phyloP scores from a whole-genome alignment of 495 filamentous ascomycete species.

The Sphaerosporella brunnea region DNA sequence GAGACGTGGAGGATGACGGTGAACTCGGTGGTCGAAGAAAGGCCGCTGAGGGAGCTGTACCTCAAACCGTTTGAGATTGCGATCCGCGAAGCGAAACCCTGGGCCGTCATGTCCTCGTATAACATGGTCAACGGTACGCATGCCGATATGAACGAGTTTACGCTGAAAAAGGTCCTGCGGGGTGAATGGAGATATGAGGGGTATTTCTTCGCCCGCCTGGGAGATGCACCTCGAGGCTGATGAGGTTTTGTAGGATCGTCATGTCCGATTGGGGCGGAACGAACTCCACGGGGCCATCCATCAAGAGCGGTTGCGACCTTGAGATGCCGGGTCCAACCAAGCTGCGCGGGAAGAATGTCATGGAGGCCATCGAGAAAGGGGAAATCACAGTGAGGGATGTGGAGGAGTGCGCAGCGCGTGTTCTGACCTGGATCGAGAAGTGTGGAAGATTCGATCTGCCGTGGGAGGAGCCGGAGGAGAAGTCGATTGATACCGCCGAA shows the following conservation, averaged over 20 bases:
- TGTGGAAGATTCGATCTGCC: conserved; percentile 36
- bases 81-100: conserved; percentile 56
- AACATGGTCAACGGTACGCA: conserved; percentile 68
- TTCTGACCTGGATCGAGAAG: conserved; percentile 49
- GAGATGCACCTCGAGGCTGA: too few relatives aligned
- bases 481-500: conserved; percentile 45
- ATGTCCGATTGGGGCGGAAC: conserved; percentile 60
- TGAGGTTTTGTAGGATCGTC: conserved; percentile 38
- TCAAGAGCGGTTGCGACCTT: conserved; percentile 58
- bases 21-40: conserved; percentile 49
- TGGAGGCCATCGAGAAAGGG: conserved; percentile 45
- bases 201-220: conserved; percentile 29
- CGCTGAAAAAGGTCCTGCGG: conserved; percentile 54
- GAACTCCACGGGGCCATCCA: conserved; percentile 51
- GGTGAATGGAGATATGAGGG: conserved; percentile 61
- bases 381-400: conserved; percentile 29
- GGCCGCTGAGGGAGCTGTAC: conserved; percentile 65
- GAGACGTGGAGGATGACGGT: conserved; percentile 63
- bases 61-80: conserved; percentile 69
- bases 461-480: conserved; percentile 36
- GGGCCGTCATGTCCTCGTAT: conserved; percentile 73
- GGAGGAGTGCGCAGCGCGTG: conserved; percentile 37
- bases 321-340: conserved; percentile 64
- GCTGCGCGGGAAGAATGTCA: conserved; percentile 49
- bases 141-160: conserved; percentile 52